These are phyloP conservation scores for Umbelopsis sp. DNA, from an alignment of 192 early-diverging fungal species.

Conservation along the genomic window DNA sequence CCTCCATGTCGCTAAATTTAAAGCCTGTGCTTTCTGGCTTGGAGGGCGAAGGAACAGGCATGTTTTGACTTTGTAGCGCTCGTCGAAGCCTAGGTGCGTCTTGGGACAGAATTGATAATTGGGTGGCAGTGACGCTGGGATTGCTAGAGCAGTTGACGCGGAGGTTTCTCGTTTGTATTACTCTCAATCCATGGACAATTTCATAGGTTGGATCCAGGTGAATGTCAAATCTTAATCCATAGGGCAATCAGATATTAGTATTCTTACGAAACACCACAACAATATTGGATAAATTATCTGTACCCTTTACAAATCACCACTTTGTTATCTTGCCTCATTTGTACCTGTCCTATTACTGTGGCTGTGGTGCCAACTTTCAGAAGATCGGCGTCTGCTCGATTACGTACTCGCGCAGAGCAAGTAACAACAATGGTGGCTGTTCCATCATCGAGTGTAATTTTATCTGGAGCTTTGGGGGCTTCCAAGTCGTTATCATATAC, in stretches of 20 bases:
- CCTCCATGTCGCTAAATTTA: not conserved
- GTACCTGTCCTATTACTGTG: slow-evolving; percentile 11
- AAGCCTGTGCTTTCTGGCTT: not conserved
- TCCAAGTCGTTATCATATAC: not conserved
- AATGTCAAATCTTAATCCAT: not conserved
- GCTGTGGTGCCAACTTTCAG: slow-evolving; percentile 18
- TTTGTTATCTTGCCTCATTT: not conserved
- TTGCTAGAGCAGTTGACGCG: not conserved
- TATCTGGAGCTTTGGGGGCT: not conserved
- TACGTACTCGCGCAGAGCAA: not conserved
- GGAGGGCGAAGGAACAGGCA: not conserved
- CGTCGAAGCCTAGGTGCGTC: not conserved
- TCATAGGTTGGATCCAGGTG: slow-evolving; percentile 7
- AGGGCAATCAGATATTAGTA: not conserved
- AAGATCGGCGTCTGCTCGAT: slow-evolving; percentile 3
- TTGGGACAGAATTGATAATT: not conserved
- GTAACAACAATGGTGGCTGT: slow-evolving; percentile 4
- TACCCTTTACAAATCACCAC: slow-evolving; percentile 2
- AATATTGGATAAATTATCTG: not conserved
- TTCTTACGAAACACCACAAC: not conserved
- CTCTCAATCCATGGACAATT: not conserved
- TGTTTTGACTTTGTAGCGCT: not conserved
- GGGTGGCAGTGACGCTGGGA: not conserved
- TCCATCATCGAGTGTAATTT: not conserved
- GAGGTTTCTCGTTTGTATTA: not conserved